Conservation (phyloP, 2,329 filamentous ascomycete species). For the Cladosporium phlei region DNA sequence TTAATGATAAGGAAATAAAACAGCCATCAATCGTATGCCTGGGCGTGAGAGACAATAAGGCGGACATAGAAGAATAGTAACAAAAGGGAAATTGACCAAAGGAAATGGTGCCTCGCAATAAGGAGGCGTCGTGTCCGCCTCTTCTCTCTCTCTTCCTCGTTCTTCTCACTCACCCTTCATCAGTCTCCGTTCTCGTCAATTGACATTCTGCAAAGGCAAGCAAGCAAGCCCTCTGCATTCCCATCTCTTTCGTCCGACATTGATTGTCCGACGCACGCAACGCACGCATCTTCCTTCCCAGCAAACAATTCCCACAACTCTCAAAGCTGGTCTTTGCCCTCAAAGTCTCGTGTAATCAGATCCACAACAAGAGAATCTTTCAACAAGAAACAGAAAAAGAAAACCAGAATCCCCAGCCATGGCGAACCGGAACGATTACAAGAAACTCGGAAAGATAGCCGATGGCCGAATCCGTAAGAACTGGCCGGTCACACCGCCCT, state of each 20-base stretch:
- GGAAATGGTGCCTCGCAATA: background rate
- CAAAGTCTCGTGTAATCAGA: no score
- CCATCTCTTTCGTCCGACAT: no score
- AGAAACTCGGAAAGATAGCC: background rate
- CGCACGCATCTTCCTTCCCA: no score
- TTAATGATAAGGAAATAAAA: conserved; percentile 1
- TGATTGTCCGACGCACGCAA: no score
- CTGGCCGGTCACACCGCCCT: background rate
- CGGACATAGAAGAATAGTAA: conserved; percentile 5
- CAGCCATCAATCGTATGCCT: background rate
- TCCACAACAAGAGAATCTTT: no score
- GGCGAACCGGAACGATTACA: background rate
- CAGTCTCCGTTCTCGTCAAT: no score
- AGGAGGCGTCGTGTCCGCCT: background rate
- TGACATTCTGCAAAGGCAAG: no score
- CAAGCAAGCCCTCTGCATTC: no score
- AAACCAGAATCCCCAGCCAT: background rate
- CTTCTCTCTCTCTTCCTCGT: background rate
- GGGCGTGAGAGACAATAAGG: background rate
- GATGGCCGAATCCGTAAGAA: conserved; percentile 2
- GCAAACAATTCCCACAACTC: background rate
- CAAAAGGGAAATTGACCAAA: background rate
- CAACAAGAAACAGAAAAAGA: background rate
- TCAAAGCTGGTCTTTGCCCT: conserved; percentile 5
- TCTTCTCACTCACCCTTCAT: background rate